Evolutionary conservation across 208 protist genomes (phyloP), one percentile per base, ranked within the genome.

Genomic region (Tritrichomonas musculus): DNA sequence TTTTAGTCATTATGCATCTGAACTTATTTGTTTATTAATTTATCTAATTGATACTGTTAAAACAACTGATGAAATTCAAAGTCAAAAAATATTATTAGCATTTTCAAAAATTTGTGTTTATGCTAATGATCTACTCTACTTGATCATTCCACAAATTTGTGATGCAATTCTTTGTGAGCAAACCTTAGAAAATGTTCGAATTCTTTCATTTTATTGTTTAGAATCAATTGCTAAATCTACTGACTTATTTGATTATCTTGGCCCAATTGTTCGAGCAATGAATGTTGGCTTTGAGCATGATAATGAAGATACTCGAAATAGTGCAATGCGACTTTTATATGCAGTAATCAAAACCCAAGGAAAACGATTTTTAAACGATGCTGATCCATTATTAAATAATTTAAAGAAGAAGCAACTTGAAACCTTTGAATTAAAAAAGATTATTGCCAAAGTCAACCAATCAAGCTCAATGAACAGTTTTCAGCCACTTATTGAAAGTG

Each of bases 91-190:
- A 14, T 49, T 88, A 13, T 8, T 33, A 88, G 25, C 47, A n/a
- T 88, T 88, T 88, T 44, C 44, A 33, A 9, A 22, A 60, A 27
- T 88, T 20, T n/a, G 27, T 39, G 14, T 49, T 36, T 88, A 88
- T 88, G 9, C 77, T 27, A 14, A 4, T 20, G 77, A 88, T 60
- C 47, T 53, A 39, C 8, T 49, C 11, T 53, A 88, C 57, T 50
- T 88, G 2, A 88, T 88, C 39, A 33, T 88, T 39, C 44, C 44
- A n/a, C 77, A 88, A 88, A 39, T 88, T 55, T 88, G 77, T 60
- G 77, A 88, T 88, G 41, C 77, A 39, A 88, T 88, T 88, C 20
- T 57, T 9, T 49, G 41, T 39, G 47, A 60, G 33, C 8, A 50
- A 88, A 88, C 77, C 13, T 39, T 88, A 13, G 17, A 44, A 39